Conservation (phyloP, 2,329 filamentous ascomycete genomes). For the Sarocladium strictum region DNA sequence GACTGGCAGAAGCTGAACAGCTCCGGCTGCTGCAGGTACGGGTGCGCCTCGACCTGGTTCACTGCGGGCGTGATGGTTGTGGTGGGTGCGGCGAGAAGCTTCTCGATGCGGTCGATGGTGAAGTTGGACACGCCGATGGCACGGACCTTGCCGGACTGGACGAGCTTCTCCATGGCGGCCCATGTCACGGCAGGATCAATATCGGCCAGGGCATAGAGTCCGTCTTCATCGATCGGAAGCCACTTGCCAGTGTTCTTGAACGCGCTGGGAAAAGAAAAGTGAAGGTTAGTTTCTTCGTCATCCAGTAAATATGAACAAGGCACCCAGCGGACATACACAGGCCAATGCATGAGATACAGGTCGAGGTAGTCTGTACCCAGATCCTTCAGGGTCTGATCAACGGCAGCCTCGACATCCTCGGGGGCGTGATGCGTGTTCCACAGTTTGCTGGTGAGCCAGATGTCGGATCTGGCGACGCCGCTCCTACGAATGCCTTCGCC, state of each 20-base stretch:
- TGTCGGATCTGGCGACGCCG: slow-evolving; percentile 30
- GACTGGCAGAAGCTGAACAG: slow-evolving; percentile 50
- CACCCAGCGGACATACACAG: slow-evolving; percentile 21
- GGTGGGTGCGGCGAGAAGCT: slow-evolving; percentile 33
- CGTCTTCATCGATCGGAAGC: slow-evolving; percentile 45
- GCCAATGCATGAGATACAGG: slow-evolving; percentile 41
- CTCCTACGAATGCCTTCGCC: slow-evolving; percentile 33
- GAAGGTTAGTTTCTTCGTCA: too few relatives aligned
- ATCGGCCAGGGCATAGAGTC: slow-evolving; percentile 58
- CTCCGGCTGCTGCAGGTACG: slow-evolving; percentile 57
- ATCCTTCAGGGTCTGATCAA: slow-evolving; percentile 41
- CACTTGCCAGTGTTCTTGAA: slow-evolving; percentile 45
- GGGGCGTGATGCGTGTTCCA: slow-evolving; percentile 51
- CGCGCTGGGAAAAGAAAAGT: too few relatives aligned
- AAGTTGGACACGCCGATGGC: slow-evolving; percentile 48
- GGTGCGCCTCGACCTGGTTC: slow-evolving; percentile 66
- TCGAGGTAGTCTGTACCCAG: slow-evolving; percentile 45
- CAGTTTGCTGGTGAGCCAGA: slow-evolving; percentile 53
- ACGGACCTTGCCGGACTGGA: slow-evolving; percentile 30
- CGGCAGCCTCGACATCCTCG: slow-evolving; percentile 37
- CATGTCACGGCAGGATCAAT: slow-evolving; percentile 36
- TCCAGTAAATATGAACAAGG: too few relatives aligned
- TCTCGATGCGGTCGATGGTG: slow-evolving; percentile 32
- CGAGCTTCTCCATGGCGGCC: slow-evolving; percentile 32
- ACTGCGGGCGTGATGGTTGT: slow-evolving; percentile 52